Conservation (phyloP, 208 protist genomes). For the Trypanosoma congolense region DNA sequence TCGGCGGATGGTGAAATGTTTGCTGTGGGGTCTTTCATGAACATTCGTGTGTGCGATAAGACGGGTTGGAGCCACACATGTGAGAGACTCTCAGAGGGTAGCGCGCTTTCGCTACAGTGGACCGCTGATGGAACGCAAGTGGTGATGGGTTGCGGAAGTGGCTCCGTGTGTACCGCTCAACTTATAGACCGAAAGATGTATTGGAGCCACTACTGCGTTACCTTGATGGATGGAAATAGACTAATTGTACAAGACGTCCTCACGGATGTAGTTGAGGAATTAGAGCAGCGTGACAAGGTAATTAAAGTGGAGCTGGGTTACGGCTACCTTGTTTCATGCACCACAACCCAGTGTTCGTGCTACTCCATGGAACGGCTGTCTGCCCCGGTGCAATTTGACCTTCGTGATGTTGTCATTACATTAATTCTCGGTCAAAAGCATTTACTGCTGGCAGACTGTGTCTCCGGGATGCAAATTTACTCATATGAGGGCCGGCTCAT, state of each 20-base stretch:
- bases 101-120: slow-evolving; percentile 89
- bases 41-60: slow-evolving; percentile 94
- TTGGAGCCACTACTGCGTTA: slow-evolving; percentile 82
- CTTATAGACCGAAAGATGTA: slow-evolving; percentile 87
- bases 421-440: slow-evolving; percentile 77
- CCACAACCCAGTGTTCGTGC: slow-evolving; percentile 86
- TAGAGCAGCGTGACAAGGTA: slow-evolving; percentile 87
- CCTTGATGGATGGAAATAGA: slow-evolving; percentile 77
- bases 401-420: slow-evolving; percentile 92
- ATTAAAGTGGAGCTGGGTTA: slow-evolving; percentile 91
- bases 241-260: slow-evolving; percentile 87
- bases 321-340: slow-evolving; percentile 91
- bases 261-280: slow-evolving; percentile 82
- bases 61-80: slow-evolving; percentile 93
- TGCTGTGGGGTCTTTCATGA: slow-evolving; percentile 95
- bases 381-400: slow-evolving; percentile 91
- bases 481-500: slow-evolving; percentile 92
- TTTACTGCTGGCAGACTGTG: slow-evolving; percentile 89
- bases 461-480: slow-evolving; percentile 90
- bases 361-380: slow-evolving; percentile 85
- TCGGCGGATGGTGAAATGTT: slow-evolving; percentile 92
- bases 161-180: slow-evolving; percentile 88
- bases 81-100: slow-evolving; percentile 80
- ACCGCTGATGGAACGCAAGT: slow-evolving; percentile 94
- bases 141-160: slow-evolving; percentile 89